Base-by-base conservation (phyloP, 805 yeast species). In the Osmozyma mogii region DNA sequence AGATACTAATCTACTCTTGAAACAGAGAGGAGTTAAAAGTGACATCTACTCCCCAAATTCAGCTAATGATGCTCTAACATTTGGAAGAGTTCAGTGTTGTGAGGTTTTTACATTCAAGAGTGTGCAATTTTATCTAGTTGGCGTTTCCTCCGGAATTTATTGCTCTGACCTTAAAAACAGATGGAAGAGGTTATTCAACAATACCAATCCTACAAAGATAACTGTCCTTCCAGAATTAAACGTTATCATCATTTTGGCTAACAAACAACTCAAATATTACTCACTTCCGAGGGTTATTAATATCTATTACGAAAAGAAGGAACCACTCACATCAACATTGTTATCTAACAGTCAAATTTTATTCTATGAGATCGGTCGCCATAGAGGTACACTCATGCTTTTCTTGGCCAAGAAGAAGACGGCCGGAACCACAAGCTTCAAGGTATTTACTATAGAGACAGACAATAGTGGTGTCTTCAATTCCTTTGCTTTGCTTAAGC, bases 301-400 rank as follows among this genome's bases (percentile, higher is more conserved):
- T 14, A 77, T 83, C 10, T 78, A 74, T 44, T 66, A 67, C 32
- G 70, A 65, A 23, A 52, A 43, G 8, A 49, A 53, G 14, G 54
- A 56, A 15, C 47, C 49, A 4, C 40, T 68, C 13, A 58, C 70
- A n/a, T 70, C 79, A 10, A 65, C 70, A 17, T 51, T 64, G 16
- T 42, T 74, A 9, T 59, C 75, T 9, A 61, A 68, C 39, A 73
- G 75, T 28, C 56, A 50, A 54, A 74, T 48, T 0, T 54, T 70
- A 2, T 76, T 70, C 38, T 87, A 83, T 54, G 70, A 69, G 27
- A 58, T 81, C 36, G 95, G 92, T 0, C 70, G 65, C 17, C 84
- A 87, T 47, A 67, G 75, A 34, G 75, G 73, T 51, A 64, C 73
- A 38, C 72, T 63, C 24, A 64, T 72, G 67, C 52, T 78, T 33